phyloP scores from a whole-genome alignment of 2,329 filamentous ascomycete genomes.

The Colletotrichum sp. region DNA sequence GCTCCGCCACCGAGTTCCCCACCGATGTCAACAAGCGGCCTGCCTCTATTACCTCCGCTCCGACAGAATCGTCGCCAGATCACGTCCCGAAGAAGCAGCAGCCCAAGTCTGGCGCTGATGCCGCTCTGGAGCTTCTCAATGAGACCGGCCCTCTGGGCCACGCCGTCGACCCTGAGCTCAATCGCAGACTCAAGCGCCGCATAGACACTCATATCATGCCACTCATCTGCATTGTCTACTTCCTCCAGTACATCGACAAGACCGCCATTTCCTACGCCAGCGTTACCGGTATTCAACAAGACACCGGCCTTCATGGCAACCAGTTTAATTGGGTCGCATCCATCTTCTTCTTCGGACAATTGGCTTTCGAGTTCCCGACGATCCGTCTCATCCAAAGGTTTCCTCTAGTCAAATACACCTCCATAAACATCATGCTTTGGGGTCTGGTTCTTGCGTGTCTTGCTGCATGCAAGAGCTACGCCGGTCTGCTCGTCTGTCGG shows the following conservation, averaged over 20 bases:
- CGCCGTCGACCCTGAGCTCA: slow-evolving; percentile 21
- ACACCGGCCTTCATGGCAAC: slow-evolving; percentile 45
- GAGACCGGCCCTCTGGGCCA: slow-evolving; percentile 4
- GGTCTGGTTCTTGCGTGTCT: slow-evolving; percentile 58
- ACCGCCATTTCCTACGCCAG: slow-evolving; percentile 58
- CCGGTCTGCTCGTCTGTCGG: slow-evolving; percentile 65
- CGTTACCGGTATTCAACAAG: slow-evolving; percentile 58
- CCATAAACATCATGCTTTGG: slow-evolving; percentile 38
- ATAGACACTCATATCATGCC: slow-evolving; percentile 63
- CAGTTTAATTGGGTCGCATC: slow-evolving; percentile 46
- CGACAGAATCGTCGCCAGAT: not conserved
- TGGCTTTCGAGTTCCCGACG: slow-evolving; percentile 41
- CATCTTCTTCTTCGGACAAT: slow-evolving; percentile 37
- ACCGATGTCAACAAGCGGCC: not conserved
- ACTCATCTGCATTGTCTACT: slow-evolving; percentile 60
- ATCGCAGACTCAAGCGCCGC: slow-evolving; percentile 51
- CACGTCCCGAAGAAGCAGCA: not conserved
- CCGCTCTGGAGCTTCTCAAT: slow-evolving; percentile 5
- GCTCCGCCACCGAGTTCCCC: not conserved
- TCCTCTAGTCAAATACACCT: slow-evolving; percentile 40
- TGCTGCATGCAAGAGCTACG: slow-evolving; percentile 64
- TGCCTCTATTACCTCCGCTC: not conserved
- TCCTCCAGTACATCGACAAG: slow-evolving; percentile 67
- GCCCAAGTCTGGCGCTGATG: not conserved
- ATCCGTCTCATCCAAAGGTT: slow-evolving; percentile 40